Evolutionary conservation across 2,329 filamentous ascomycete species (phyloP), one percentile per base, ranked within the genome.

Genomic region (Claviceps digitariae): DNA sequence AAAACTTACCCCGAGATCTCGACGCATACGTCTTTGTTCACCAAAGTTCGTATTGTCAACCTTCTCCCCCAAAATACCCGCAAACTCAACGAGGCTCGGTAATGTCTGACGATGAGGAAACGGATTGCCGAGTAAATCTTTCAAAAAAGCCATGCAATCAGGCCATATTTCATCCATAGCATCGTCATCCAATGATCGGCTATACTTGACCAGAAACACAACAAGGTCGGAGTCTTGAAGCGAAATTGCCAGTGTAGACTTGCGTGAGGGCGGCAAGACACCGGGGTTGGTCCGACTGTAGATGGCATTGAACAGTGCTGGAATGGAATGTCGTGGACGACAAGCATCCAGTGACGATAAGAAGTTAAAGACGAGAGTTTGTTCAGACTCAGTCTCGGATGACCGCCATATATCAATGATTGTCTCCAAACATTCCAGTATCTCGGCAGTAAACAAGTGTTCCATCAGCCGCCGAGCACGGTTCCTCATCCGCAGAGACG

Each of bases 151-250:
- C 62, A 90, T 89, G 66, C 91, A 98, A 65, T 98, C 91, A 43
- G 83, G 78, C 93, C 93, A 98, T 49, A 98, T 95, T 68, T 98
- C 93, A 62, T 98, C 93, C 78, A 96, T 91, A 17, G 93, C 87
- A 71, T 98, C 93, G 62, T 98, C 93, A 63, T 98, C 93, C 13
- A 97, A 75, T 0, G 90, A 93, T 31, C 81, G 81, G 0, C 90
- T 85, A 67, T 98, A 98, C 57, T 93, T 87, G 8, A 95, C 87
- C 46, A 97, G 70, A 66, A 98, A 98, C 9, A 86, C 80, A 9
- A 91, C 87, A 12, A 98, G 74, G 62, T 96, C 90, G 0, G 81
- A 79, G 62, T 96, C 90, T 52, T 83, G 82, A 10, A 98, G 72
- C 48, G 87, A 84, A 20, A 93, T 87, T 0, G 91, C 95, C 65